Evolutionary conservation across 2,329 filamentous ascomycete species (phyloP).

Genomic region (Aspergillus viridinutans): DNA sequence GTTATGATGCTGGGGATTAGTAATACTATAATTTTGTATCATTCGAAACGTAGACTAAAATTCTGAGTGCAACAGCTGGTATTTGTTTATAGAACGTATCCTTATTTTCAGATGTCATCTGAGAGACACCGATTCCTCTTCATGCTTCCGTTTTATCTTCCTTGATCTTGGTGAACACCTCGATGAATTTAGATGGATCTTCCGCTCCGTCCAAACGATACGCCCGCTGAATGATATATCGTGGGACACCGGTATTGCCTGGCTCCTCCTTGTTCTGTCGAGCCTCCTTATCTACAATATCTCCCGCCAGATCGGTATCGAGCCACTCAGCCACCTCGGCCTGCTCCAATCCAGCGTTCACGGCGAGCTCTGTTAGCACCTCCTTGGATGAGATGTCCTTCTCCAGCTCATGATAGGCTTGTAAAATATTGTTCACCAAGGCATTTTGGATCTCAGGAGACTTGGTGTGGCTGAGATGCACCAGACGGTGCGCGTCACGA

Average conservation of each 20-base stretch:
- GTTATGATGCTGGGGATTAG: no score
- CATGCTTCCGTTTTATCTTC: not conserved
- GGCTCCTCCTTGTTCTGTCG: slow-evolving; percentile 3
- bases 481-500: slow-evolving; percentile 32
- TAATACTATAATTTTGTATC: no score
- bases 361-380: slow-evolving; percentile 20
- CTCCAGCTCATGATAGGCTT: slow-evolving; percentile 27
- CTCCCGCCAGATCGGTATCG: slow-evolving; percentile 25
- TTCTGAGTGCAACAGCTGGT: no score
- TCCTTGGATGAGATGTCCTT: slow-evolving; percentile 26
- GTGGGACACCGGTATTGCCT: slow-evolving; percentile 10
- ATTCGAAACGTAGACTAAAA: no score
- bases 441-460: slow-evolving; percentile 7
- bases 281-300: slow-evolving; percentile 39
- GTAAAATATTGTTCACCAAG: slow-evolving; percentile 26
- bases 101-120: no score
- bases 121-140: not conserved
- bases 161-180: not conserved
- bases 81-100: no score
- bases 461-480: slow-evolving; percentile 20
- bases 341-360: slow-evolving; percentile 15
- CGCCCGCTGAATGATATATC: not conserved
- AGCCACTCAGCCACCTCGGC: slow-evolving; percentile 12
- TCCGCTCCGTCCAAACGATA: not conserved
- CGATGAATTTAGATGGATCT: not conserved